Base-by-base conservation (phyloP, 192 early-diverging fungal genomes). In the Fimicolochytrium jonesii region DNA sequence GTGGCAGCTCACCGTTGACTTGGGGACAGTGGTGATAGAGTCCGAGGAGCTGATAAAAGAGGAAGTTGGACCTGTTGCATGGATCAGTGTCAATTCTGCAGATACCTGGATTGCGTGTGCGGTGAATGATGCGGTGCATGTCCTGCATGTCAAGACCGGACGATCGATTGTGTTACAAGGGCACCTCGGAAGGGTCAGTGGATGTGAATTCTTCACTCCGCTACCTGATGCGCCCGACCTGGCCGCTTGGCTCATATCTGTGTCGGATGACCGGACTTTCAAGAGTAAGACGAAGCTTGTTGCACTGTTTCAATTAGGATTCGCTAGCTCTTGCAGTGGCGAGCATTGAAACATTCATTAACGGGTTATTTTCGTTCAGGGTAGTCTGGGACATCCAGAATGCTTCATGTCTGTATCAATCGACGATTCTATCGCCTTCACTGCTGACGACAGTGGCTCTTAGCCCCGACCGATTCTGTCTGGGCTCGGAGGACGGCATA, bases 181-280 rank as follows among this genome's bases (percentile, higher is more conserved):
- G 10, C 66, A 67, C 33, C 17, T 26, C 4, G 31, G 31, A 20
- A 59, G 22, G 25, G 66, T 67, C 10, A 67, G 33, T 10, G 57
- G 22, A 1, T 25, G 49, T 13, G 57, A 48, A 17, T 67, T 67
- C 22, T 53, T 59, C 30, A 10, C 42, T 28, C 5, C 53, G 13
- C 2, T 15, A 10, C 15, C 11, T 4, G 18, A 15, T 15, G 25
- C 4, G 3, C 20, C 59, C 25, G 35, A 48, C 42, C 32, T 48
- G 23, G 3, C 30, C 20, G 53, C 37, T 35, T 63, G 60, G 48
- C 57, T 71, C 20, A 6, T 71, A 20, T 68, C 73, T 17, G 49
- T 67, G 4, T 61, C 73, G 13, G 69, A 75, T 28, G 73, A 75
- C 54, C 45, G 73, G 11, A 62, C 73, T 22, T 75, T 63, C 57